A percentile compares a stretch with the other conserved stretches of the same genome.
Conservation (phyloP, 73 alveolate genomes). For the Tetrahymena thermophila region DNA sequence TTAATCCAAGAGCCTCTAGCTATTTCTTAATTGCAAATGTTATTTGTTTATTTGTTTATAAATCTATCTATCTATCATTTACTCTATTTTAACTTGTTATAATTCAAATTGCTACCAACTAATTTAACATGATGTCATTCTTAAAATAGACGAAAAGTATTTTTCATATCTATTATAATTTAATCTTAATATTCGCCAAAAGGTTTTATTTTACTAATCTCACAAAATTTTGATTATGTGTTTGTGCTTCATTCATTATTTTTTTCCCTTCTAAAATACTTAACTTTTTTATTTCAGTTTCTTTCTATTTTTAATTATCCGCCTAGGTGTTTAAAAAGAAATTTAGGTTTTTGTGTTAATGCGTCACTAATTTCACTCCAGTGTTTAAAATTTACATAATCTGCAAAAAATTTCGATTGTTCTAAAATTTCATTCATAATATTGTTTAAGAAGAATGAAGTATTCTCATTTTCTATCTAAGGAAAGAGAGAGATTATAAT, state of each 20-base stretch:
- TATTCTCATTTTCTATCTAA: background rate
- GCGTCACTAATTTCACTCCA: background rate
- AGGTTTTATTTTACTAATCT: too few relatives aligned
- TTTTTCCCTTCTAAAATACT: background rate
- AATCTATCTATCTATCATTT: background rate
- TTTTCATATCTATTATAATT: background rate
- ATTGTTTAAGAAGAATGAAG: background rate
- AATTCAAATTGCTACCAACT: background rate
- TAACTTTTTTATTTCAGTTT: background rate
- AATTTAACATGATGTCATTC: background rate
- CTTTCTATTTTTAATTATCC: background rate
- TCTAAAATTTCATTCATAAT: background rate
- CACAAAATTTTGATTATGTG: background rate
- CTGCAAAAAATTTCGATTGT: background rate
- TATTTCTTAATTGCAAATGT: background rate
- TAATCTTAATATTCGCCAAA: background rate
- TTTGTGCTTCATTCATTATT: background rate
- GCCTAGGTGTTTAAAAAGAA: background rate
- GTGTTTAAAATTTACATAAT: background rate
- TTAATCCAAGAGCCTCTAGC: background rate
- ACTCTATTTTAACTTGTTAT: background rate
- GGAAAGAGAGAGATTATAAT: background rate
- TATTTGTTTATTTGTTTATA: too few relatives aligned
- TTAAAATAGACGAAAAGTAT: background rate
- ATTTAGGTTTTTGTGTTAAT: background rate